phyloP scores from a whole-genome alignment of 257 asterid species.

The Lavandula angustifolia region DNA sequence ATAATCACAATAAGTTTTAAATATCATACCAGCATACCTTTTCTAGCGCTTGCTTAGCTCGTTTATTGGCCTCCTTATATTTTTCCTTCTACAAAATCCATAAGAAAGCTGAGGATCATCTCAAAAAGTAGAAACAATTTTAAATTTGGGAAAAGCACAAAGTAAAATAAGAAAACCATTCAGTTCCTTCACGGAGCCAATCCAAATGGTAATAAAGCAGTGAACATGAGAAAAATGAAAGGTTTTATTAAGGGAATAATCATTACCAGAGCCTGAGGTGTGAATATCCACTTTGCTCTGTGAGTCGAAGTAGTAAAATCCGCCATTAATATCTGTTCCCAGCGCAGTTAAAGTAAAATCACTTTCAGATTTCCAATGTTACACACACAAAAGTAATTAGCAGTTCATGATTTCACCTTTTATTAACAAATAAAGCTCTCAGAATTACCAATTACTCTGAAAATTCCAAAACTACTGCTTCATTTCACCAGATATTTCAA shows the following conservation, averaged over 20 bases:
- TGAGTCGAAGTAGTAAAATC: constrained; percentile 88
- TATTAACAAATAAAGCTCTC: constrained; percentile 1
- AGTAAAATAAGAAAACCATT: constrained; percentile 2
- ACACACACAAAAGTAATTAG: constrained; percentile 1
- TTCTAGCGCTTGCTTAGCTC: constrained; percentile 89
- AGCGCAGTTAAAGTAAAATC: constrained; percentile 3
- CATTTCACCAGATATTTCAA: constrained; percentile 9
- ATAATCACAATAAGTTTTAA: constrained; percentile 17
- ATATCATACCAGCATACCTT: constrained; percentile 47
- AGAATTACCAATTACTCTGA: background rate
- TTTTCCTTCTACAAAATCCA: constrained; percentile 63
- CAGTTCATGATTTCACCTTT: background rate
- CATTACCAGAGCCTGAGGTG: constrained; percentile 74
- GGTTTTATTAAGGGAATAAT: background rate
- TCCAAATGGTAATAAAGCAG: background rate
- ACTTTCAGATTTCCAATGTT: constrained; percentile 10
- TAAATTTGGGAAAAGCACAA: background rate
- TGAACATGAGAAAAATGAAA: background rate
- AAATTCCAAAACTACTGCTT: background rate
- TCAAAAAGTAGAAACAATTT: background rate
- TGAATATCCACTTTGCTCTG: constrained; percentile 82
- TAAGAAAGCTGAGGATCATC: constrained; percentile 10
- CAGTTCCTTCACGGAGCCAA: background rate
- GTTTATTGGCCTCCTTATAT: constrained; percentile 74
- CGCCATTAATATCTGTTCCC: constrained; percentile 55